Evolutionary conservation across 179 eudicot genomes (phyloP), one percentile per base, ranked within the genome.

Genomic region (Amaranthus tricolor): DNA sequence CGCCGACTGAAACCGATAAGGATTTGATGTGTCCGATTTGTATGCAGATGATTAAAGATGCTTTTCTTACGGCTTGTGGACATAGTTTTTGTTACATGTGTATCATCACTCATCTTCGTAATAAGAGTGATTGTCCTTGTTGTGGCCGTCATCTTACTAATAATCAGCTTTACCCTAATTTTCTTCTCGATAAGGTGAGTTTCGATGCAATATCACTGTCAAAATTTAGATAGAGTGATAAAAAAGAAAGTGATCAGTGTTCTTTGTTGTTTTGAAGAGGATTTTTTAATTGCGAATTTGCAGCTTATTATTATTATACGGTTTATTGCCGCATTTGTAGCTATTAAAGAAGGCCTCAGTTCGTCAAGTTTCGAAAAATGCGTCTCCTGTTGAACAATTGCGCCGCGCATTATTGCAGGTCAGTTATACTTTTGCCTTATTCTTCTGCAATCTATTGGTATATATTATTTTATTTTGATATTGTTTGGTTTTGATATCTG

Each of bases 21-120:
- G 72, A 94, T 50, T 76, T 89, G 0, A 59, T 86, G 70, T 94
- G 98, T 71, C 97, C 98, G 65, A 92, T 94, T 57, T 94, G 98
- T 88, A 92, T 94, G 91, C 90, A 92, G 77, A 79, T 92, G 53
- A 92, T 92, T 0, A 94, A 84, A 76, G 98, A 90, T 51, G 96
- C 96, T 21, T 91, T 94, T 66, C 65, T 90, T 12, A 94, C 97
- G 12, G 85, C 96, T 21, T 94, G 98, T 50, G 97, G 97, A 11
- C 98, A 94, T 69, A 94, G 97, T 68, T 94, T 82, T 44, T 94
- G 98, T 74, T 92, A 89, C 73, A 92, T 89, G 91, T 92, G 98
- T 79, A 92, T 94, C 15, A 83, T 78, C 1, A 88, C 88, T 20
- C 98, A 94, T 69, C 89, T 94, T 49, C 85, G 87, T 11, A 82